A percentile compares a stretch with the other conserved stretches of the same genome.
phyloP scores from a whole-genome alignment of 345 rosid genomes.

The Heritiera littoralis region DNA sequence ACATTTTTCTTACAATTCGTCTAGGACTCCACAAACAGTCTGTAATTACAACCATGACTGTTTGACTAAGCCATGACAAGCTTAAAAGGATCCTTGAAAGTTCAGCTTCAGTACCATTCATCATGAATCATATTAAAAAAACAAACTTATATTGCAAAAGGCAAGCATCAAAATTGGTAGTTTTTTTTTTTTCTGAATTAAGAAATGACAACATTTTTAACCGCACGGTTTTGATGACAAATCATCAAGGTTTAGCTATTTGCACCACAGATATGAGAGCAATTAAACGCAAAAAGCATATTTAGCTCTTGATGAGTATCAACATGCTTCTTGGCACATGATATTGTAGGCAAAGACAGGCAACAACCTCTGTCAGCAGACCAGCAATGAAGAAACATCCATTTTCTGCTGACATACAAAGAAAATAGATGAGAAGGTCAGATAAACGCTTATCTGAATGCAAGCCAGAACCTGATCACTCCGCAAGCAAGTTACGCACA shows the following conservation, averaged over 20 bases:
- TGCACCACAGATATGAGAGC: neutral
- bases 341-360: neutral
- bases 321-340: neutral
- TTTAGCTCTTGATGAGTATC: neutral
- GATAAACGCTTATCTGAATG: neutral
- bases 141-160: neutral
- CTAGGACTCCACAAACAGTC: neutral
- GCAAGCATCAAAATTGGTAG: neutral
- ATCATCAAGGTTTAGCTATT: neutral
- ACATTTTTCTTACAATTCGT: neutral
- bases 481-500: neutral
- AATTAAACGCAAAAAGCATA: constrained; percentile 3
- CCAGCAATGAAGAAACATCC: constrained; percentile 15
- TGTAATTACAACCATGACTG: neutral
- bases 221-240: neutral
- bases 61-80: neutral
- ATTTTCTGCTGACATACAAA: neutral
- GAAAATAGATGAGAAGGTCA: neutral
- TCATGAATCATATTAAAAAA: neutral
- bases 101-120: neutral
- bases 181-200: neutral
- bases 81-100: constrained; percentile 1
- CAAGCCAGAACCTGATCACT: neutral
- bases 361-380: constrained; percentile 3
- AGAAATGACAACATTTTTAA: neutral